Evolutionary conservation across 495 filamentous ascomycete genomes (phyloP), one percentile per base, ranked within the genome.

Genomic region (Pyrenula massariospora): DNA sequence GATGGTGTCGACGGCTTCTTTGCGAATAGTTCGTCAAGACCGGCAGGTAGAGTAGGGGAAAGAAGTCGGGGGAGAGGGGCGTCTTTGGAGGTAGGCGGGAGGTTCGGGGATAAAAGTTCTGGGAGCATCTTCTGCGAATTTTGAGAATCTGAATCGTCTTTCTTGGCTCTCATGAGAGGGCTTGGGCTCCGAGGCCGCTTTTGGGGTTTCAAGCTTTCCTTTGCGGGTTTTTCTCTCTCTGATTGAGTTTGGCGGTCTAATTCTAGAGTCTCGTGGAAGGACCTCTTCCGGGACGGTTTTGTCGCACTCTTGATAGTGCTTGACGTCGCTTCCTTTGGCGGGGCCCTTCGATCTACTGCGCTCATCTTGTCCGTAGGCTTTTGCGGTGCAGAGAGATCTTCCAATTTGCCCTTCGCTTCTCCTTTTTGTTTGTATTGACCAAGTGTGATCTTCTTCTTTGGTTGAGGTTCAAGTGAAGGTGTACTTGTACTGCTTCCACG

Each of bases 391-490:
- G 5, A 15, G 5, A 42, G 31, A 15, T 5, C 5, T 42, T 42
- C 31, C 31, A 15, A 15, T 15, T 42, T 42, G 8, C 15, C 31
- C 31, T 42, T 42, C 8, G 31, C 31, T 15, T 42, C 8, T 42
- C 31, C 31, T 20, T 52, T 75, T 50, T 66, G 70, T 59, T 74
- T 77, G 63, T 79, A 80, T 53, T 79, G 73, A 42, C 67, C 72
- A 19, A 80, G 57, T 49, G 66, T 77, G 52, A 79, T 79, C 59
- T 77, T 79, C 64, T 76, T 78, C 61, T 70, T 77, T n/a, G 48
- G 60, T 5, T 36, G 60, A 56, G 52, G 62, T 11, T 62, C 63
- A 56, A 51, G 60, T 10, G 52, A 59, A 31, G 71, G 67, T 52
- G 69, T 69, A 54, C 63, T 68, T 42, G 15, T 8, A 8, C 31